phyloP scores from a whole-genome alignment of 257 asterid genomes.

The Penstemon eatonii region DNA sequence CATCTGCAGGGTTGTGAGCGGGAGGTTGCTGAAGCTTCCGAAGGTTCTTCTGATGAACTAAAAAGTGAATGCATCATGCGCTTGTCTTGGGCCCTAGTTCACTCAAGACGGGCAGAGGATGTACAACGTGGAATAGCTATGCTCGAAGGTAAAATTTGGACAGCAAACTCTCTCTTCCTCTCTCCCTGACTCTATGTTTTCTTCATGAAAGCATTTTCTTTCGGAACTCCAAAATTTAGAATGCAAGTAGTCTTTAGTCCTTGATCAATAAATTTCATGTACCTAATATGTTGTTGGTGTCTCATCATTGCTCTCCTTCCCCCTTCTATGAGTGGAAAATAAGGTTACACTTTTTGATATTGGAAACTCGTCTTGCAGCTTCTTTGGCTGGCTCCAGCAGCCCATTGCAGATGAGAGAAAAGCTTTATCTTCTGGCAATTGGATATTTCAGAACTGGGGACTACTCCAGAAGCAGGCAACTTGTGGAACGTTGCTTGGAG shows the following conservation, averaged over 20 bases:
- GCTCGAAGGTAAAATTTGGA: constrained; percentile 73
- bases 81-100: constrained; percentile 96
- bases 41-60: constrained; percentile 64
- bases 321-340: constrained; percentile 8
- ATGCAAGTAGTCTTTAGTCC: neutral
- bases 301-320: neutral
- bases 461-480: constrained; percentile 79
- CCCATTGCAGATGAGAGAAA: constrained; percentile 61
- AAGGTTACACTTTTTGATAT: constrained; percentile 20
- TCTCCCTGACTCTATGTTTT: neutral
- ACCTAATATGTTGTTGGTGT: constrained; percentile 14
- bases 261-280: neutral
- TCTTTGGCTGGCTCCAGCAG: constrained; percentile 54
- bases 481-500: constrained; percentile 79
- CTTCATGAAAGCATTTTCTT: constrained; percentile 1
- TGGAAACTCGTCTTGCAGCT: constrained; percentile 56
- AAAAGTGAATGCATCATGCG: constrained; percentile 90
- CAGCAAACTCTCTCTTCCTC: constrained; percentile 5
- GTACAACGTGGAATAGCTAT: constrained; percentile 92
- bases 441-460: constrained; percentile 86
- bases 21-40: constrained; percentile 86
- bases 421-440: constrained; percentile 75
- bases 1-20: constrained; percentile 84
- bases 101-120: constrained; percentile 76
- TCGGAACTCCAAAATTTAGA: neutral